phyloP scores from a whole-genome alignment of 495 filamentous ascomycete species.

The Friedmanniomyces endolithicus region DNA sequence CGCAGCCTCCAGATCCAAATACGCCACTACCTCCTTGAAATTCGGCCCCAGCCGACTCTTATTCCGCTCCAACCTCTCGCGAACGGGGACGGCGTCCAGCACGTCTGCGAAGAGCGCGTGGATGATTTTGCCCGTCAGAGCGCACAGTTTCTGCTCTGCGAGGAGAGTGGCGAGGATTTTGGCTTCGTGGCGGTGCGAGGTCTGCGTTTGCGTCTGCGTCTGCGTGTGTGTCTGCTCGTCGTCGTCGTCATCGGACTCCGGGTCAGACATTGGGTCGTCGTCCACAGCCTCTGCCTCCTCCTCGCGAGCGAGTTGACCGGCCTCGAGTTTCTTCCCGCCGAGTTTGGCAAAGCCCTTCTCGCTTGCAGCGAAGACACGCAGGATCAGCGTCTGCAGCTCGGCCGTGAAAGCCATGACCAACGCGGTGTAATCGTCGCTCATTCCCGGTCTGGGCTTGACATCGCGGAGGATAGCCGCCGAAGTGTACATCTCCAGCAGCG shows the following conservation, averaged over 20 bases:
- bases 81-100: conserved; percentile 51
- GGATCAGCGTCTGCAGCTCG: conserved; percentile 47
- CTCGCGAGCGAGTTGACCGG: conserved; percentile 43
- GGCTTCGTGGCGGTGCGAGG: conserved; percentile 5
- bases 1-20: conserved; percentile 44
- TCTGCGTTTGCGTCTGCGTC: conserved; percentile 7
- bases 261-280: conserved; percentile 15
- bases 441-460: conserved; percentile 30
- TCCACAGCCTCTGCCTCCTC: conserved; percentile 17
- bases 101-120: conserved; percentile 61
- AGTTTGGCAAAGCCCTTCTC: conserved; percentile 67
- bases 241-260: conserved; percentile 31
- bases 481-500: conserved; percentile 67
- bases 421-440: conserved; percentile 43
- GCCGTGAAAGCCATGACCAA: conserved; percentile 52
- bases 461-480: conserved; percentile 56
- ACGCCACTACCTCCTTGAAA: conserved; percentile 18
- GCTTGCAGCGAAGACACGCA: conserved; percentile 57
- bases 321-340: conserved; percentile 54
- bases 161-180: conserved; percentile 42
- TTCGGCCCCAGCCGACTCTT: conserved; percentile 17
- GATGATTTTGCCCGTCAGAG: conserved; percentile 70
- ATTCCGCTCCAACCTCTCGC: conserved; percentile 41
- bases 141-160: conserved; percentile 72
- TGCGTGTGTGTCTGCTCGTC: conserved; percentile 25